Conservation (phyloP, 108 stramenopile genomes). For the Fragilaria radians region DNA sequence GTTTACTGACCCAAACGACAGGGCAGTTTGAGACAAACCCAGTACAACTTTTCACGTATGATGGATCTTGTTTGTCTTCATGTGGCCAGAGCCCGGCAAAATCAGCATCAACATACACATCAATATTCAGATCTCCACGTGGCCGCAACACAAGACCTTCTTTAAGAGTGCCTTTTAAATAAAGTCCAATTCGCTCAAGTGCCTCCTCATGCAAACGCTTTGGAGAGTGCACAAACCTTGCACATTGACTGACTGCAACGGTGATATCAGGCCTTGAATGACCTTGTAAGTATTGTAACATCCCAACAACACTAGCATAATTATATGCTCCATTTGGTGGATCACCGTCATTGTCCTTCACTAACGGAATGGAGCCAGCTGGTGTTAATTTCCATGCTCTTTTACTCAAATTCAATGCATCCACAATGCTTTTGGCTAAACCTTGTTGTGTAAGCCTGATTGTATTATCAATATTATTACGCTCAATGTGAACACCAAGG, state of each 20-base stretch:
- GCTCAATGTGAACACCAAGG: slow-evolving; percentile 5
- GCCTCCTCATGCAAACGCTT: slow-evolving; percentile 8
- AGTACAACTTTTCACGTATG: slow-evolving; percentile 23
- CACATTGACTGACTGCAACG: slow-evolving; percentile 22
- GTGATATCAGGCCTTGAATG: slow-evolving; percentile 18
- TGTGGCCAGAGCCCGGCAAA: slow-evolving; percentile 34
- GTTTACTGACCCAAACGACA: slow-evolving; percentile 25
- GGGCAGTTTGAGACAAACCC: slow-evolving; percentile 25
- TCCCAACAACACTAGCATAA: slow-evolving; percentile 34
- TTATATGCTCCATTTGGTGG: neutral
- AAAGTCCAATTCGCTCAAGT: slow-evolving; percentile 9
- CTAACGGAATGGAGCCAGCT: neutral
- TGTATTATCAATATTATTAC: neutral
- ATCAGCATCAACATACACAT: slow-evolving; percentile 39
- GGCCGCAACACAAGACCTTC: neutral
- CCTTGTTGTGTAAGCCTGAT: slow-evolving; percentile 32
- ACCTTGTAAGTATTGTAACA: slow-evolving; percentile 27
- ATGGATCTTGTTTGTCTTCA: slow-evolving; percentile 28
- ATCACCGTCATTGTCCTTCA: neutral
- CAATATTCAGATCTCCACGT: neutral
- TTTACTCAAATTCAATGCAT: slow-evolving; percentile 14
- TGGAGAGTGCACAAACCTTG: slow-evolving; percentile 8
- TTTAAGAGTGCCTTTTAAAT: slow-evolving; percentile 23
- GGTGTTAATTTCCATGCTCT: neutral
- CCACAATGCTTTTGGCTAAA: slow-evolving; percentile 25